These are phyloP conservation scores for Mycena capillaripes DNA, from an alignment of 768 basidiomycete genomes.

Conservation along the genomic window DNA sequence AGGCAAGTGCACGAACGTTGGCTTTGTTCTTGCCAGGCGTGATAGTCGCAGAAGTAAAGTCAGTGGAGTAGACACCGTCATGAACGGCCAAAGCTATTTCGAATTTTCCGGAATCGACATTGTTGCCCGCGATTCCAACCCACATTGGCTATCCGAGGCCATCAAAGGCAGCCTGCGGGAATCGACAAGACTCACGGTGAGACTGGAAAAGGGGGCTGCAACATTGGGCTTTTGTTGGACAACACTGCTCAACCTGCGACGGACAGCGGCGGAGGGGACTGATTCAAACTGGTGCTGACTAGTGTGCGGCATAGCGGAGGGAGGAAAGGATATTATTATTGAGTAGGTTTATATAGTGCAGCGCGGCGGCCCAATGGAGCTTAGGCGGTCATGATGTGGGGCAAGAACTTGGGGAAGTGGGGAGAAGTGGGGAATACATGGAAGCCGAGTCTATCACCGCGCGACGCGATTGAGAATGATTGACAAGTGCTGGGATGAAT, in stretches of 20 bases:
- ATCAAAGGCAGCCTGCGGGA: slow-evolving; percentile 40
- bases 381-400: slow-evolving; percentile 11
- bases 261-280: slow-evolving; percentile 70
- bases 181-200: slow-evolving; percentile 66
- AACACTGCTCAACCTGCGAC: slow-evolving; percentile 72
- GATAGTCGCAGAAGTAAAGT: slow-evolving; percentile 74
- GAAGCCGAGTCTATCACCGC: not conserved
- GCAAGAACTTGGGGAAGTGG: not conserved
- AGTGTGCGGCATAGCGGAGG: slow-evolving; percentile 14
- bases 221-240: slow-evolving; percentile 67
- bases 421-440: too few species aligned
- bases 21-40: slow-evolving; percentile 66
- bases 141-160: slow-evolving; percentile 80
- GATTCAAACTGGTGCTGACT: slow-evolving; percentile 67
- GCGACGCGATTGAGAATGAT: not conserved
- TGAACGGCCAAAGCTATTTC: slow-evolving; percentile 87
- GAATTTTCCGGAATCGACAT: slow-evolving; percentile 71
- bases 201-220: slow-evolving; percentile 67
- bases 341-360: slow-evolving; percentile 9
- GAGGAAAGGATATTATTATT: not conserved
- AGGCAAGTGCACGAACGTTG: slow-evolving; percentile 23
- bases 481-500: too few species aligned
- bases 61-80: slow-evolving; percentile 88
- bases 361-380: not conserved
- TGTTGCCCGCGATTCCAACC: slow-evolving; percentile 81